Base-by-base conservation (phyloP, 768 basidiomycete species). In the Amanita rubescens region DNA sequence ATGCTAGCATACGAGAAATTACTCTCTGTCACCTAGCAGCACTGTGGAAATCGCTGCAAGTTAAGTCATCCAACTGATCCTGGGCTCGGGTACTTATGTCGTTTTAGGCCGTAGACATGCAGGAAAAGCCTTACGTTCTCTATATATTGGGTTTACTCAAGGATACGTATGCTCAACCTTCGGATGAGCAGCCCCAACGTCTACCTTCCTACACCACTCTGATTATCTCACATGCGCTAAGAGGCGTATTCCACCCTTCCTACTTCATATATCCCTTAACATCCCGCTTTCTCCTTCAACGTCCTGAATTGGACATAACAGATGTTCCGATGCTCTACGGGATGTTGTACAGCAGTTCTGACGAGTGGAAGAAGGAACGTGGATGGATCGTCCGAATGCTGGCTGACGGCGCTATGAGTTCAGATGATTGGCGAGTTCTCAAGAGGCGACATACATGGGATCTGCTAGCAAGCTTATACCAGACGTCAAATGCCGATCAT, bases 261-360 rank as follows among this genome's bases (percentile, higher is more conserved):
- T 84, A 87, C 48, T 90, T 92, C 66, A 83, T 90, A 41, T 98
- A 95, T 63, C 92, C 94, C 0, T 70, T 86, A 14, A 88, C 86
- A 0, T 83, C 90, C 1, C 79, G 88, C 4, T 97, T 96, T 75
- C 78, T 98, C 5, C 78, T 98, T 0, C 94, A 96, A 67, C 82
- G 95, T 1, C 85, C 92, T 0, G 78, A 82, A 51, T 70, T 97
- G 6, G 94, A 97, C 61, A 70, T 71, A 1, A 72, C 70, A 1
- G 94, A 97, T 62, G 90, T 97, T 0, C 95, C 95, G 0, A 84
- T 97, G 84, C 69, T 99, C 4, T 97, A 90, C 62, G 75, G 75
- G 10, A 85, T 95, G 82, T 73, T 97, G 3, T 96, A 92, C 64
- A 90, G 87, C 59, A 78, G 72, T 54, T 77, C 75, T 19, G 85